Percentiles rank a stretch among this genome's conserved stretches.
These are phyloP conservation scores for Didymella keratinophila DNA, from an alignment of 2,329 filamentous ascomycete genomes.

Conservation along the genomic window DNA sequence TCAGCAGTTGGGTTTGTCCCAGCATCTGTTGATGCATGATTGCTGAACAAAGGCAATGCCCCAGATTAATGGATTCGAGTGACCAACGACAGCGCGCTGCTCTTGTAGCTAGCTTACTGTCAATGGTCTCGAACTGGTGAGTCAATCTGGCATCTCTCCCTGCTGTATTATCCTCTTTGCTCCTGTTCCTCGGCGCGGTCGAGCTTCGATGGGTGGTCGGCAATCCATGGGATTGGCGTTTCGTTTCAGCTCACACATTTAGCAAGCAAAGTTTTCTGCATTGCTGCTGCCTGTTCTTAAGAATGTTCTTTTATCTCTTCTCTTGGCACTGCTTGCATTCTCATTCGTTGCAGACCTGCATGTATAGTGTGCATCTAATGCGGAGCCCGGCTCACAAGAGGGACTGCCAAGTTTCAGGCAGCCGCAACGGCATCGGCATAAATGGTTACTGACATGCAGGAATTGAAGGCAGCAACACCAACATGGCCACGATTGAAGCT, in stretches of 20 bases:
- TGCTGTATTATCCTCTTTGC: constrained; percentile 35
- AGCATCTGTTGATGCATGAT: constrained; percentile 37
- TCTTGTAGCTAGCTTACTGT: constrained; percentile 22
- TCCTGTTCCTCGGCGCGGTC: constrained; percentile 26
- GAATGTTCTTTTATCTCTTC: background rate
- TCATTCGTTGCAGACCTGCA: constrained; percentile 6
- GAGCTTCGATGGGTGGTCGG: constrained; percentile 36
- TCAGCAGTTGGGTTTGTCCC: constrained; percentile 35
- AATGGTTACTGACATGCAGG: background rate
- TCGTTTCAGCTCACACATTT: constrained; percentile 46
- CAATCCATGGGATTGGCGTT: constrained; percentile 41
- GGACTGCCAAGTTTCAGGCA: constrained; percentile 14
- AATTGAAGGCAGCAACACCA: background rate
- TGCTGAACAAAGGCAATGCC: constrained; percentile 50
- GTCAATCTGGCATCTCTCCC: constrained; percentile 45
- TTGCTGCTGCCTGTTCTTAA: background rate
- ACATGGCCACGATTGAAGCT: constrained; percentile 4
- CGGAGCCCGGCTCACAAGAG: background rate
- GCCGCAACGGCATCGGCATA: background rate
- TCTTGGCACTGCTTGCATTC: background rate
- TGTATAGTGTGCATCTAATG: background rate
- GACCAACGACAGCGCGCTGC: constrained; percentile 18
- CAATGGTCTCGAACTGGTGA: constrained; percentile 27
- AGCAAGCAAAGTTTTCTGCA: background rate
- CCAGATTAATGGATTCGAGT: constrained; percentile 36